A percentile compares a stretch with the other conserved stretches of the same genome.
Conservation (phyloP, 345 rosid species). For the Sapria himalayana region DNA sequence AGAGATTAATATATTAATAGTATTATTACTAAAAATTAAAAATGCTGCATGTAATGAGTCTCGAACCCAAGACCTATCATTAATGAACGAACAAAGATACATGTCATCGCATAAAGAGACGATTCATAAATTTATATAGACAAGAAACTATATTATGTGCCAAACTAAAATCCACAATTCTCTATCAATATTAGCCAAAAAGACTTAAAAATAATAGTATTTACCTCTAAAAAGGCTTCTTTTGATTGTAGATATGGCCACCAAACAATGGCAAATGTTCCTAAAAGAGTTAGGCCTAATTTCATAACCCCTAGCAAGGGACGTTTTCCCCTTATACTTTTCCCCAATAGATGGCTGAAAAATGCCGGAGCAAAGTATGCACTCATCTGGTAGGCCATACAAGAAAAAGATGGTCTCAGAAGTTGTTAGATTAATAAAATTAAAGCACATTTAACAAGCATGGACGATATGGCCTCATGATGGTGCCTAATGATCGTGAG, state of each 20-base stretch:
- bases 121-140: no score
- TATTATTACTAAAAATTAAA: no score
- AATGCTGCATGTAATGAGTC: no score
- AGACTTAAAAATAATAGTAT: constrained; percentile 1
- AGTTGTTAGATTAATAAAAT: no score
- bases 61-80: no score
- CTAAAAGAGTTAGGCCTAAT: constrained; percentile 43
- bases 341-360: constrained; percentile 73
- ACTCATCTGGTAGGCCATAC: constrained; percentile 45
- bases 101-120: no score
- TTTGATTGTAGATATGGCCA: constrained; percentile 63
- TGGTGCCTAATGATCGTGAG: no score
- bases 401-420: constrained; percentile 4
- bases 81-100: no score
- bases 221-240: constrained; percentile 48
- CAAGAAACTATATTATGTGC: background rate
- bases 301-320: constrained; percentile 43
- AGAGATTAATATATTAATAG: no score
- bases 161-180: background rate
- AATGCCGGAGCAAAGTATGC: constrained; percentile 88
- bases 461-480: no score
- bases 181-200: background rate
- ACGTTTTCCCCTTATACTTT: constrained; percentile 43
- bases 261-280: constrained; percentile 70
- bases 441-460: no score